Conservation (phyloP, 768 basidiomycete species). For the Collybia sordida region DNA sequence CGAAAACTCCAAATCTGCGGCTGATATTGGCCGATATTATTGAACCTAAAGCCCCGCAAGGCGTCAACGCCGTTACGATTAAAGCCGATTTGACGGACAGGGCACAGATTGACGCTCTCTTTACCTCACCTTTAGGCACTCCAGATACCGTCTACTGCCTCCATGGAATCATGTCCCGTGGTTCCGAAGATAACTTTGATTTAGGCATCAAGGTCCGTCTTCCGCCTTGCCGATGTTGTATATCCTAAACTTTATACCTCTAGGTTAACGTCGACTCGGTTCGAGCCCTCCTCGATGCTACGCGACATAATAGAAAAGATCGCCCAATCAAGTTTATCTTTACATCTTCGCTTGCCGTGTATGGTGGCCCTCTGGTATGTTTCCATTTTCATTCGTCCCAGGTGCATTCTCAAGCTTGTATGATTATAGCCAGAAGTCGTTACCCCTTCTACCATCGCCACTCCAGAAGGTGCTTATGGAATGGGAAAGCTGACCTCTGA, state of each 20-base stretch:
- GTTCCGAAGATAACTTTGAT: constrained; percentile 60
- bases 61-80: constrained; percentile 29
- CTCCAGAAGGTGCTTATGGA: constrained; percentile 59
- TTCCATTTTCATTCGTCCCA: not conserved
- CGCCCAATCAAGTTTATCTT: constrained; percentile 52
- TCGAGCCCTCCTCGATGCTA: constrained; percentile 38
- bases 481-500: constrained; percentile 55
- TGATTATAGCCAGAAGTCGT: constrained; percentile 38
- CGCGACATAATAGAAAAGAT: constrained; percentile 25
- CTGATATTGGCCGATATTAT: constrained; percentile 54
- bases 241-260: constrained; percentile 5
- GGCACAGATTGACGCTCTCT: constrained; percentile 32
- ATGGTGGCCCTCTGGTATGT: constrained; percentile 50
- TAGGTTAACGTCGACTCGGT: constrained; percentile 61
- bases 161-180: constrained; percentile 64
- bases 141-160: constrained; percentile 47
- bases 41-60: constrained; percentile 32
- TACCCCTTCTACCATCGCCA: constrained; percentile 47
- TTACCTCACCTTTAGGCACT: constrained; percentile 36
- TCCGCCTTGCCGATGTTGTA: not conserved
- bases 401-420: not conserved
- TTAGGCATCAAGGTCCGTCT: constrained; percentile 46
- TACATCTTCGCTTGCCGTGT: constrained; percentile 59
- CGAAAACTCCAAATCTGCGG: constrained; percentile 32
- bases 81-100: constrained; percentile 41